Conservation (phyloP, 192 early-diverging fungal species). For the Funneliformis geosporum region DNA sequence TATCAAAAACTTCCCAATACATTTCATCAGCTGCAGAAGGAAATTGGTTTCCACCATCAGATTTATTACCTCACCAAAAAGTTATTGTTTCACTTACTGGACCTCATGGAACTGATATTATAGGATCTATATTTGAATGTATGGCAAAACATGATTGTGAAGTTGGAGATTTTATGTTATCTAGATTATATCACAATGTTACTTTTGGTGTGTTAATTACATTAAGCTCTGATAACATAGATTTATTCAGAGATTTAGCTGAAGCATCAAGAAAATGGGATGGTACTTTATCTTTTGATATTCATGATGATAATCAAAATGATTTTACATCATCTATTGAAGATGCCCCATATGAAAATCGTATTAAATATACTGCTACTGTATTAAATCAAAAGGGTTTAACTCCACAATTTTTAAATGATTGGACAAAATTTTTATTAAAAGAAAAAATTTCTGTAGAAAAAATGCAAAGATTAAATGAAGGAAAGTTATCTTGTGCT, state of each 20-base stretch:
- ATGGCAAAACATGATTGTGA: slow-evolving; percentile 72
- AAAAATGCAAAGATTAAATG: slow-evolving; percentile 81
- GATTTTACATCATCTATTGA: slow-evolving; percentile 57
- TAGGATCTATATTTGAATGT: slow-evolving; percentile 77
- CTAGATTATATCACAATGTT: slow-evolving; percentile 90
- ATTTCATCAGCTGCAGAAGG: slow-evolving; percentile 20
- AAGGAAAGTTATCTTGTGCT: slow-evolving; percentile 68
- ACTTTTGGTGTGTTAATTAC: slow-evolving; percentile 88
- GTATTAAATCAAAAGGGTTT: slow-evolving; percentile 84
- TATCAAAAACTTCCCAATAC: neutral
- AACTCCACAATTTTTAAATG: slow-evolving; percentile 71
- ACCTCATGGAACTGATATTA: slow-evolving; percentile 90
- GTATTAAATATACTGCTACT: slow-evolving; percentile 85
- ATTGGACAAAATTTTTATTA: slow-evolving; percentile 79
- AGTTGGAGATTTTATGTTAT: slow-evolving; percentile 86
- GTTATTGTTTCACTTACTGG: slow-evolving; percentile 82
- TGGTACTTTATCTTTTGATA: slow-evolving; percentile 80
- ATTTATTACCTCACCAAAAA: slow-evolving; percentile 66
- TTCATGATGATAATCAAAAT: slow-evolving; percentile 56
- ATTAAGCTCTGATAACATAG: slow-evolving; percentile 71
- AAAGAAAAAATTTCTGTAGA: slow-evolving; percentile 82
- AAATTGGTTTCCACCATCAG: slow-evolving; percentile 52
- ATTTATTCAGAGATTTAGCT: slow-evolving; percentile 76
- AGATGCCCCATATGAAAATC: slow-evolving; percentile 85
- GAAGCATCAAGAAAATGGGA: slow-evolving; percentile 83